phyloP scores from a whole-genome alignment of 2,329 filamentous ascomycete species.

The Polychaeton citri region DNA sequence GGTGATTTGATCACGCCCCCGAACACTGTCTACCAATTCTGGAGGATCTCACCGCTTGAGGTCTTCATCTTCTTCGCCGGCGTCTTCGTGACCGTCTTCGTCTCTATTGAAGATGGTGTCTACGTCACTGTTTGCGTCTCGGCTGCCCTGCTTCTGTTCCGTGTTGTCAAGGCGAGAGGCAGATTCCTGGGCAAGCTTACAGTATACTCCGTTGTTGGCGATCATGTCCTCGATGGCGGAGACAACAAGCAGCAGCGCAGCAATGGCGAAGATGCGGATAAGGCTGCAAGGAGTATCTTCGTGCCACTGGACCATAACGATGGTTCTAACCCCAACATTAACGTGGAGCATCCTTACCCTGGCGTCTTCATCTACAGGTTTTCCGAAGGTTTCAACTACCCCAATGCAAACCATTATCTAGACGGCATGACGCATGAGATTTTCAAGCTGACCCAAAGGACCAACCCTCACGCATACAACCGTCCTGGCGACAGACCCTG shows the following conservation, averaged over 20 bases:
- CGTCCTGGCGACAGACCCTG: slow-evolving; percentile 63
- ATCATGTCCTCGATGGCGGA: slow-evolving; percentile 56
- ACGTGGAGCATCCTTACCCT: slow-evolving; percentile 70
- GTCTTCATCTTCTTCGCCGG: slow-evolving; percentile 87
- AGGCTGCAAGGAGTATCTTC: slow-evolving; percentile 61
- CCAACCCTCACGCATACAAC: slow-evolving; percentile 53
- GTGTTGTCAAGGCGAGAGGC: slow-evolving; percentile 69
- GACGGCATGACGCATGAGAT: slow-evolving; percentile 45
- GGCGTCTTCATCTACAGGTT: slow-evolving; percentile 95
- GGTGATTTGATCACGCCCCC: slow-evolving; percentile 84
- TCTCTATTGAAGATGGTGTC: slow-evolving; percentile 79
- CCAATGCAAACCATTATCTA: slow-evolving; percentile 79
- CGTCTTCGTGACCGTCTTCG: slow-evolving; percentile 80
- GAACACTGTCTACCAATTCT: slow-evolving; percentile 88
- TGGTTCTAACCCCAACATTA: slow-evolving; percentile 74
- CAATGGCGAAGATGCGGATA: slow-evolving; percentile 16
- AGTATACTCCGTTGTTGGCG: slow-evolving; percentile 71
- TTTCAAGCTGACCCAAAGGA: slow-evolving; percentile 57
- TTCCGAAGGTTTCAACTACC: slow-evolving; percentile 89
- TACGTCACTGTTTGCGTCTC: slow-evolving; percentile 75
- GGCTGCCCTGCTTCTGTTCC: slow-evolving; percentile 65
- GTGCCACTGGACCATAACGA: slow-evolving; percentile 77
- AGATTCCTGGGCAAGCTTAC: slow-evolving; percentile 72
- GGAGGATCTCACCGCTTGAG: slow-evolving; percentile 81
- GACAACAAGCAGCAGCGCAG: slow-evolving; percentile 27